A percentile compares a stretch with the other conserved stretches of the same genome.
Conservation (phyloP, 1,139 yeast species). For the Candida pseudoviswanathii region DNA sequence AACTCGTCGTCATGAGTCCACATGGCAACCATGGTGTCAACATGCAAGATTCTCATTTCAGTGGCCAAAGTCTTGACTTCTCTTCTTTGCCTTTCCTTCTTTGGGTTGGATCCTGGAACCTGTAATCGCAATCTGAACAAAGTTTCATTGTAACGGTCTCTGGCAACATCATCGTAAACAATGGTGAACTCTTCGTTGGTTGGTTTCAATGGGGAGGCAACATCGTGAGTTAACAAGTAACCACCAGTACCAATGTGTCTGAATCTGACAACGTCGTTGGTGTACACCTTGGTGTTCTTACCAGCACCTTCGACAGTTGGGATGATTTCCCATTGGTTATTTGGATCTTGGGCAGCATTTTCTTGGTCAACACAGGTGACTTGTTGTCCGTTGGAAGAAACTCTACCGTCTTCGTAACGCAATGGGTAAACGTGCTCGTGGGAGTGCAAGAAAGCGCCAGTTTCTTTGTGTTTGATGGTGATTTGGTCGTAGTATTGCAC, state of each 20-base stretch:
- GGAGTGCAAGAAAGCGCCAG: conserved; percentile 79
- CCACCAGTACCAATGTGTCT: conserved; percentile 83
- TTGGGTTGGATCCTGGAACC: conserved; percentile 31
- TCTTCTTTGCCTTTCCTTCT: conserved; percentile 46
- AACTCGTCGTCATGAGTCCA: conserved; percentile 87
- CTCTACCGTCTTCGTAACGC: conserved; percentile 94
- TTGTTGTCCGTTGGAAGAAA: conserved; percentile 94
- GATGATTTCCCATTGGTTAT: conserved; percentile 85
- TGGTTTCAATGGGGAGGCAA: conserved; percentile 90
- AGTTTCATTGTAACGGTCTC: conserved; percentile 61
- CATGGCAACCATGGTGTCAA: conserved; percentile 87
- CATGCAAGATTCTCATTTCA: conserved; percentile 71
- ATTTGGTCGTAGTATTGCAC: conserved; percentile 76
- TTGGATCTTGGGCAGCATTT: conserved; percentile 56
- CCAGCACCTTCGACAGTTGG: conserved; percentile 55
- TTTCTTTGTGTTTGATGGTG: conserved; percentile 76
- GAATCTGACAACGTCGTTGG: conserved; percentile 74
- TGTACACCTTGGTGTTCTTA: conserved; percentile 30
- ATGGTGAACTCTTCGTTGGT: conserved; percentile 93
- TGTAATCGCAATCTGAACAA: conserved; percentile 71
- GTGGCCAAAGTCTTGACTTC: conserved; percentile 70
- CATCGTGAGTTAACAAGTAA: conserved; percentile 86
- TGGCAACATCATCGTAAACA: conserved; percentile 58
- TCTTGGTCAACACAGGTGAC: conserved; percentile 66
- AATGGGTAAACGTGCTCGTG: conserved; percentile 76